Evolutionary conservation across 176 grass and related monocot genomes (phyloP).

Genomic region (Puya raimondii): DNA sequence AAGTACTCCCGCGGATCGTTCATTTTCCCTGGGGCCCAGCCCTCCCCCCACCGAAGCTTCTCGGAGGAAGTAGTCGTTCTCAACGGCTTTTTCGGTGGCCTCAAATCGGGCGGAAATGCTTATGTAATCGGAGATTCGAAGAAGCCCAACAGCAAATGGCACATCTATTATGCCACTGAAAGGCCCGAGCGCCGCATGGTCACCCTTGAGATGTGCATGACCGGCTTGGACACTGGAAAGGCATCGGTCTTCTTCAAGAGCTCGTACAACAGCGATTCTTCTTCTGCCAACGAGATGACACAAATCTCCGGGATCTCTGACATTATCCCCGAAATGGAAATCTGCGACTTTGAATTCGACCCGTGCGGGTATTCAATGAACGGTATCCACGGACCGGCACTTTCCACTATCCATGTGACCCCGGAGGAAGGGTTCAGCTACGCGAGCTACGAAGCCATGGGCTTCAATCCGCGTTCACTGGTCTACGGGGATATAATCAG

Average conservation of each 20-base stretch:
- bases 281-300: conserved; percentile 62
- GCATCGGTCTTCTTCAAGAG: conserved; percentile 71
- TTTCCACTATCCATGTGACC: conserved; percentile 66
- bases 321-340: conserved; percentile 70
- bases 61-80: conserved; percentile 55
- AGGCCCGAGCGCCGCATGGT: conserved; percentile 52
- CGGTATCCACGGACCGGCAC: conserved; percentile 38
- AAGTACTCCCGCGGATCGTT: conserved; percentile 76
- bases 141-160: conserved; percentile 52
- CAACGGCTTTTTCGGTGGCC: conserved; percentile 36
- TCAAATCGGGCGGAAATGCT: conserved; percentile 52
- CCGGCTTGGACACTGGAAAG: conserved; percentile 45
- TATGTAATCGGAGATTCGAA: conserved; percentile 61
- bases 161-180: conserved; percentile 57
- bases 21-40: conserved; percentile 61
- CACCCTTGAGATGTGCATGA: conserved; percentile 86
- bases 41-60: conserved; percentile 70
- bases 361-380: conserved; percentile 82
- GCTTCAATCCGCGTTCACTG: conserved; percentile 28
- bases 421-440: conserved; percentile 82
- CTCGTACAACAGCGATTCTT: conserved; percentile 26
- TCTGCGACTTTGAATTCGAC: conserved; percentile 65
- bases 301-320: conserved; percentile 52
- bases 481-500: conserved; percentile 35
- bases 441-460: conserved; percentile 68